Percentiles rank a stretch among this genome's conserved stretches.
Conservation (phyloP, 805 yeast species). For the Nakazawaea pomicola region DNA sequence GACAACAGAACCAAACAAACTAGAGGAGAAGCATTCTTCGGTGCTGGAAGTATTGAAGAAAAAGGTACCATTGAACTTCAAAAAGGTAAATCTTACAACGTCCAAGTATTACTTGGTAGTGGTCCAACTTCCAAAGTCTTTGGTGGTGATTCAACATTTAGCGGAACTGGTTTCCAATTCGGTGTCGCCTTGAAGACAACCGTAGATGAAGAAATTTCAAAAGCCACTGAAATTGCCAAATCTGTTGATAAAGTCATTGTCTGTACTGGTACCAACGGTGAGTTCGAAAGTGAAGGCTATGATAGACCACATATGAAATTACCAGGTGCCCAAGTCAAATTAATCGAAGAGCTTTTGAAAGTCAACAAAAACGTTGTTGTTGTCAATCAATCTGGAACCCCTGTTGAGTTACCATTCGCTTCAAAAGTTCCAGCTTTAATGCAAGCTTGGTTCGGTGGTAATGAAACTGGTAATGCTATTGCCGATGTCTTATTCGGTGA, state of each 20-base stretch:
- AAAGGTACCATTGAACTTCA: constrained; percentile 23
- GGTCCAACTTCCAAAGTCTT: constrained; percentile 36
- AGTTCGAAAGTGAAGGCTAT: constrained; percentile 51
- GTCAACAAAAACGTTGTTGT: constrained; percentile 43
- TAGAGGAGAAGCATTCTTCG: constrained; percentile 46
- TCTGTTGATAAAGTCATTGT: constrained; percentile 43
- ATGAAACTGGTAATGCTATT: constrained; percentile 46
- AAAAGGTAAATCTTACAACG: constrained; percentile 29
- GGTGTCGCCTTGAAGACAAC: constrained; percentile 27
- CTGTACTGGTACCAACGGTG: constrained; percentile 41
- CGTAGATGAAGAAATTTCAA: constrained; percentile 23
- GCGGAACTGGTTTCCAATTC: constrained; percentile 28
- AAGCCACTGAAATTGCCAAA: constrained; percentile 43
- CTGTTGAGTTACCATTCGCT: constrained; percentile 48
- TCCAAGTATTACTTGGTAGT: constrained; percentile 36
- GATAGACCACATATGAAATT: constrained; percentile 42
- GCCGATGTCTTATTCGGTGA: constrained; percentile 53
- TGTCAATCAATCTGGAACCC: constrained; percentile 51
- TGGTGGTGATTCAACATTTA: not conserved
- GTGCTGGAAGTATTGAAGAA: constrained; percentile 38
- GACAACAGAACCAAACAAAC: constrained; percentile 52
- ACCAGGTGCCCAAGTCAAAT: constrained; percentile 39
- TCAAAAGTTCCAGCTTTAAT: constrained; percentile 31
- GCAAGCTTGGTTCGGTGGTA: constrained; percentile 53
- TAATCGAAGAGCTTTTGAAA: constrained; percentile 33